Conservation (phyloP, 192 early-diverging fungal genomes). For the Coemansia sp. region DNA sequence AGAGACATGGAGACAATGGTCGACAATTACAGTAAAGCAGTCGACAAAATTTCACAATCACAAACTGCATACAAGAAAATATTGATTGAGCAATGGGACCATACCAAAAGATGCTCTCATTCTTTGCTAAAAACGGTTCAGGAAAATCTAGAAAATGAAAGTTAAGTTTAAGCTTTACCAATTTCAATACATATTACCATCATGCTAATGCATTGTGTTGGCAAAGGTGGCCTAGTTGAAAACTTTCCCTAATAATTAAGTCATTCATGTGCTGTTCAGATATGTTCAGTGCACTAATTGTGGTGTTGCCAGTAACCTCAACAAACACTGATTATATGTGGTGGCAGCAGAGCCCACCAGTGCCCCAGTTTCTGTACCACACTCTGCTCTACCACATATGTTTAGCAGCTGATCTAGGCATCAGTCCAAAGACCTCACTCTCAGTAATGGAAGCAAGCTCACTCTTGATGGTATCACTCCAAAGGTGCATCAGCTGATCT, state of each 20-base stretch:
- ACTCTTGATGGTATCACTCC: slow-evolving; percentile 1
- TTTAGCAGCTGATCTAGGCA: not conserved
- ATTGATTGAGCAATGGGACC: slow-evolving; percentile 13
- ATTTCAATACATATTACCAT: too few species aligned
- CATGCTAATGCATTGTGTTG: too few species aligned
- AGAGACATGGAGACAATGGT: slow-evolving; percentile 36
- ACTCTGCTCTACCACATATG: too few species aligned
- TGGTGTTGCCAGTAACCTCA: too few species aligned
- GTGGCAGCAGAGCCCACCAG: too few species aligned
- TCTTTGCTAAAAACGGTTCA: slow-evolving; percentile 9
- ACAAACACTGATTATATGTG: too few species aligned
- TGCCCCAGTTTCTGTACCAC: too few species aligned
- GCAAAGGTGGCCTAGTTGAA: too few species aligned
- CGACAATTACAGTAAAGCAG: slow-evolving; percentile 6
- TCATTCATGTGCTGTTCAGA: too few species aligned
- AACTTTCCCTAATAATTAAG: too few species aligned
- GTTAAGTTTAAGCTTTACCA: too few species aligned
- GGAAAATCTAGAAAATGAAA: not conserved
- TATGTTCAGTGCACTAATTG: too few species aligned
- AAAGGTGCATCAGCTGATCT: not conserved
- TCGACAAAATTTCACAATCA: slow-evolving; percentile 6
- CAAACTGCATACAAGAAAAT: slow-evolving; percentile 2
- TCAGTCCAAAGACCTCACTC: not conserved
- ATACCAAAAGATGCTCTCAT: slow-evolving; percentile 11
- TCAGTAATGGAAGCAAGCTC: slow-evolving; percentile 4